Base-by-base conservation (phyloP, 192 early-diverging fungal genomes). In the Mortierella antarctica region DNA sequence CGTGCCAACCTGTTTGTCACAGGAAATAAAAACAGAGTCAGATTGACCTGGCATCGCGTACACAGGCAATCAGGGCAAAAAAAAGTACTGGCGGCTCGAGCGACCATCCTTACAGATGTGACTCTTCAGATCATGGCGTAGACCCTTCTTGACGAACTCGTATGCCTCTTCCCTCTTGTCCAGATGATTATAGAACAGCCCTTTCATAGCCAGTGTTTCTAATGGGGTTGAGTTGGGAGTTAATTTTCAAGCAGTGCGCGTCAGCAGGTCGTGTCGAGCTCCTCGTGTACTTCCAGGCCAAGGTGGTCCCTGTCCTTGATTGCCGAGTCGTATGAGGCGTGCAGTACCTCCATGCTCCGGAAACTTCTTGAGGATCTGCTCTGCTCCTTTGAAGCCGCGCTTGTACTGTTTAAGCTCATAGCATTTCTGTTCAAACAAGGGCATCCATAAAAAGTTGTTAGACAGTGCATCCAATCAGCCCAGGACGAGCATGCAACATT, bases 381-480 rank as follows among this genome's bases (percentile, higher is more conserved):
- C 96, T 20, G 93, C 89, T 2, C 86, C 82, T 82, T 97, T 97
- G 18, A 99, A 83, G 14, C 96, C 97, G 69, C 93, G 95, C 82
- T 97, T 97, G 88, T 97, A 97, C 80, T 97, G 96, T 74, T 94
- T 95, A 67, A 89, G 83, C 82, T 99, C 96, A 82, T 96, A 98
- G 69, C 93, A 88, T 92, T 95, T 96, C 95, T 67, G 31, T n/a
- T 41, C 50, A 40, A 67, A 18, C n/a, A 21, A 46, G 48, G n/a
- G 52, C 31, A 56, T 31, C 31, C 44, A 57, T 47, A 13, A n/a
- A 18, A 6, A 57, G 21, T 21, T 39, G 6, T 51, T 44, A 60
- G 63, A 54, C 44, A 18, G 7, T 8, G 15, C 51, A 23, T 53
- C 56, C 31, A 31, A 31, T 31, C 31, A 31, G 31, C 31, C 31